These are phyloP conservation scores for Solanum etuberosum DNA, from an alignment of 257 asterid genomes.

Conservation along the genomic window DNA sequence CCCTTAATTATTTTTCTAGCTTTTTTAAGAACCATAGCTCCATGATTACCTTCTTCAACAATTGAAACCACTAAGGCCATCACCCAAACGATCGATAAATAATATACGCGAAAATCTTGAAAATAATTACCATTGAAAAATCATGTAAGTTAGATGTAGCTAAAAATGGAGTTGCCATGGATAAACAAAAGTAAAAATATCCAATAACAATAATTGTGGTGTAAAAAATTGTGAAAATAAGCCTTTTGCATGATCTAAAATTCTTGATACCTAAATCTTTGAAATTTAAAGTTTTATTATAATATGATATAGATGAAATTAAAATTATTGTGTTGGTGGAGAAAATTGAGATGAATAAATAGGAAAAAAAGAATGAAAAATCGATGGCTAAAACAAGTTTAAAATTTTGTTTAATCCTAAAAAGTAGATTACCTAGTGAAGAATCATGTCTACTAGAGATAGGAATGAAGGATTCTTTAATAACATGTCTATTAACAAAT, in stretches of 20 bases:
- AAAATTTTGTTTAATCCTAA: not conserved
- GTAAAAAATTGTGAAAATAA: slow-evolving; percentile 7
- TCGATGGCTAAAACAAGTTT: slow-evolving; percentile 7
- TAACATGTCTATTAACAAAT: not conserved
- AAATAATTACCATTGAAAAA: not conserved
- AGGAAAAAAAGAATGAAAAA: slow-evolving; percentile 7
- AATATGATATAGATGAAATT: slow-evolving; percentile 22
- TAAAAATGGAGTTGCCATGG: not conserved
- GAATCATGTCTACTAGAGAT: slow-evolving; percentile 3
- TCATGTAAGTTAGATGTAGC: not conserved
- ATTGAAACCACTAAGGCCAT: slow-evolving; percentile 23
- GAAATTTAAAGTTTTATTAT: slow-evolving; percentile 1
- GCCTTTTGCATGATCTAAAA: slow-evolving; percentile 18
- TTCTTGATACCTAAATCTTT: slow-evolving; percentile 15
- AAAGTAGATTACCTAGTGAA: not conserved
- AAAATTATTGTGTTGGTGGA: slow-evolving; percentile 16
- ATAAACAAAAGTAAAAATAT: slow-evolving; percentile 3
- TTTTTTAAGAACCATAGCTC: slow-evolving; percentile 25
- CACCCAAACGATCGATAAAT: not conserved
- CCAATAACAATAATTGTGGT: slow-evolving; percentile 10
- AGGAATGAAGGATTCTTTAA: slow-evolving; percentile 6
- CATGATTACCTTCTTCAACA: slow-evolving; percentile 29
- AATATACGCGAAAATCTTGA: not conserved
- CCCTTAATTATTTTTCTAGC: slow-evolving; percentile 32
- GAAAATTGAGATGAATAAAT: slow-evolving; percentile 17